Percentiles rank a stretch among this genome's conserved stretches.
phyloP scores from a whole-genome alignment of 2,329 filamentous ascomycete genomes.

The Beauveria caledonica region DNA sequence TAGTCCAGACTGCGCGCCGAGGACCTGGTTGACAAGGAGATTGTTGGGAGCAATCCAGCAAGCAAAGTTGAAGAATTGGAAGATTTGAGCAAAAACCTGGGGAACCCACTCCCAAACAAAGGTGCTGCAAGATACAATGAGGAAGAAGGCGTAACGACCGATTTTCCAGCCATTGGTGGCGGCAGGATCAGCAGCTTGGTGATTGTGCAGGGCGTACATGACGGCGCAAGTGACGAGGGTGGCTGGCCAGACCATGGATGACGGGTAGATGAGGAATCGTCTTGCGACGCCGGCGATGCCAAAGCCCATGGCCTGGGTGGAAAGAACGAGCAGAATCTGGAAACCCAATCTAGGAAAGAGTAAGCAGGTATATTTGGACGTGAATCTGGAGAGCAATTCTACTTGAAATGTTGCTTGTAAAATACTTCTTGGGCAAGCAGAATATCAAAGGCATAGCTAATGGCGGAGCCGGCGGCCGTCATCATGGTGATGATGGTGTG shows the following conservation, averaged over 20 bases:
- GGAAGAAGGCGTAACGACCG: constrained; percentile 49
- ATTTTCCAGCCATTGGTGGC: constrained; percentile 45
- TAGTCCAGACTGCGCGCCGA: constrained; percentile 53
- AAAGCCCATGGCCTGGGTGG: constrained; percentile 55
- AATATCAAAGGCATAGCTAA: constrained; percentile 33
- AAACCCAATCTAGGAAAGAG: constrained; percentile 38
- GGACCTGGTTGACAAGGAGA: constrained; percentile 55
- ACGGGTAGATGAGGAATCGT: constrained; percentile 52
- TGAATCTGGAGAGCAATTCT: neutral
- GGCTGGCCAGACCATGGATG: constrained; percentile 57
- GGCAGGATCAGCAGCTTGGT: constrained; percentile 41
- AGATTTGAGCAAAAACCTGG: constrained; percentile 48
- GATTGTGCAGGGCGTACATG: constrained; percentile 58
- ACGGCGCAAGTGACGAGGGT: constrained; percentile 53
- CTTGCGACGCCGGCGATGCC: constrained; percentile 52
- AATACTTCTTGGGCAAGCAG: constrained; percentile 36
- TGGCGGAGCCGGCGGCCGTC: constrained; percentile 28
- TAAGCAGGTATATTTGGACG: neutral
- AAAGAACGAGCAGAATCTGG: constrained; percentile 51
- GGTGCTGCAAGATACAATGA: constrained; percentile 39
- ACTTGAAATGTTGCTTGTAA: constrained; percentile 42
- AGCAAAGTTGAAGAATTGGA: constrained; percentile 51
- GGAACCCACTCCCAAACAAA: constrained; percentile 54
- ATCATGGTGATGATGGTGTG: constrained; percentile 41
- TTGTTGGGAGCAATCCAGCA: constrained; percentile 57